A percentile compares a stretch with the other conserved stretches of the same genome.
These are phyloP conservation scores for Castanopsis chinensis DNA, from an alignment of 306 rosid species.

Conservation along the genomic window DNA sequence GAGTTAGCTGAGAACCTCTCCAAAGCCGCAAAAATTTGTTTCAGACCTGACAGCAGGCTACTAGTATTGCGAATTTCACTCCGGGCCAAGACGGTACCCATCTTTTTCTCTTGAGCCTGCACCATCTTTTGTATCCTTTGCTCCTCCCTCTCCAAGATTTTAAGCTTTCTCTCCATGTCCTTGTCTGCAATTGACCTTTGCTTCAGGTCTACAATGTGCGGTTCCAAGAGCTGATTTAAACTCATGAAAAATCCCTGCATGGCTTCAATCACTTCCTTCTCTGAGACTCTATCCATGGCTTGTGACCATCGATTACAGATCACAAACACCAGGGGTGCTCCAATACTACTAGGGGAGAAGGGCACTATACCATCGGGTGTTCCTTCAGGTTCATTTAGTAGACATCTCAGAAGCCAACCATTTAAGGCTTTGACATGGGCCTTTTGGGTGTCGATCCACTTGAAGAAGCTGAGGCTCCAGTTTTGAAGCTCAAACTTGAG, in stretches of 20 bases:
- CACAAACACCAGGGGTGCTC: slow-evolving; percentile 68
- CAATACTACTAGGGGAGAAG: slow-evolving; percentile 51
- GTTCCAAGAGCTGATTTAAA: slow-evolving; percentile 48
- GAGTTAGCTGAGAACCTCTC: slow-evolving; percentile 52
- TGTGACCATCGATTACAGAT: slow-evolving; percentile 65
- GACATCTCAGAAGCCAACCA: slow-evolving; percentile 70
- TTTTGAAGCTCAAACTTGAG: slow-evolving; percentile 65
- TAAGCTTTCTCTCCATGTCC: slow-evolving; percentile 54
- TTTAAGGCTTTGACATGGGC: slow-evolving; percentile 63
- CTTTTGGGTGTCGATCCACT: slow-evolving; percentile 62
- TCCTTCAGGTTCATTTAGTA: slow-evolving; percentile 58
- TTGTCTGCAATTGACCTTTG: slow-evolving; percentile 45
- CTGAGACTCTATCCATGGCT: slow-evolving; percentile 55
- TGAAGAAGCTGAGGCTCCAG: slow-evolving; percentile 63
- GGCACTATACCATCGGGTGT: slow-evolving; percentile 34
- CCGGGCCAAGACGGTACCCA: slow-evolving; percentile 5
- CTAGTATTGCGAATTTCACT: slow-evolving; percentile 19
- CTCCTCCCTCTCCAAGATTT: slow-evolving; percentile 43
- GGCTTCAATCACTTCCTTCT: slow-evolving; percentile 55
- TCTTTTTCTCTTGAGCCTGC: slow-evolving; percentile 39
- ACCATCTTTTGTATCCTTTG: slow-evolving; percentile 51
- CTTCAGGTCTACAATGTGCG: slow-evolving; percentile 39
- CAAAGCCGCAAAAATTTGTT: slow-evolving; percentile 50
- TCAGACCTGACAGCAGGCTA: slow-evolving; percentile 42
- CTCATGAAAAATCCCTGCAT: slow-evolving; percentile 42